Percentiles rank a stretch among this genome's conserved stretches.
Conservation (phyloP, 1,139 yeast genomes). For the Hanseniaspora gamundiae region DNA sequence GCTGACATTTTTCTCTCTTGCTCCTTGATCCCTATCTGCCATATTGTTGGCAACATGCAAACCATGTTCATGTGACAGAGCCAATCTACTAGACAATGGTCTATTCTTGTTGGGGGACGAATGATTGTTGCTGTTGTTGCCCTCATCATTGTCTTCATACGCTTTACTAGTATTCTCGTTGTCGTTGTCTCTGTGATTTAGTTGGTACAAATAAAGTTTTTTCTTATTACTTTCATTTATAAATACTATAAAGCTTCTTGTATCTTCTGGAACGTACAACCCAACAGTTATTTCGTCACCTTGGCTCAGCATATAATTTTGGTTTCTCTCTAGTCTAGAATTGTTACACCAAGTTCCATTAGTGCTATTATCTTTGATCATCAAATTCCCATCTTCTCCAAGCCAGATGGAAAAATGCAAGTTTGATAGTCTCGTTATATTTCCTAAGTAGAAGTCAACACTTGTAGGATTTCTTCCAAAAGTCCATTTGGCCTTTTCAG, state of each 20-base stretch:
- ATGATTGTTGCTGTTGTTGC: not conserved
- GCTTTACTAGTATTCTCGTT: constrained; percentile 6
- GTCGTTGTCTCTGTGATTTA: not conserved
- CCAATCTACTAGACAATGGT: not conserved
- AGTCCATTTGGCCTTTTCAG: constrained; percentile 43
- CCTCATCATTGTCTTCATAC: constrained; percentile 7
- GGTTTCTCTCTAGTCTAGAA: constrained; percentile 59
- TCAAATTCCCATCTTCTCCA: constrained; percentile 39
- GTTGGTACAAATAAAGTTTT: constrained; percentile 9
- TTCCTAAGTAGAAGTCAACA: constrained; percentile 53
- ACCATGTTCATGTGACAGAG: not conserved
- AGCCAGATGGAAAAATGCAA: constrained; percentile 64
- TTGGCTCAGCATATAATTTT: constrained; percentile 71
- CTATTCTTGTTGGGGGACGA: constrained; percentile 1
- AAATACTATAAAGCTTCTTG: constrained; percentile 60
- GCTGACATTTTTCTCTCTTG: not conserved
- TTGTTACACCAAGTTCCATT: constrained; percentile 86
- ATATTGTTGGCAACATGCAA: no score
- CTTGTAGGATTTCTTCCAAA: constrained; percentile 55
- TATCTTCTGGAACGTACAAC: constrained; percentile 71
- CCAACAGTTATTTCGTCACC: constrained; percentile 92
- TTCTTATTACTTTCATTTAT: constrained; percentile 23
- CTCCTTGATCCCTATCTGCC: constrained; percentile 9
- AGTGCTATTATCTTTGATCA: constrained; percentile 66
- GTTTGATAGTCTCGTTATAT: constrained; percentile 63